These are phyloP conservation scores for Stagonosporopsis rhizophila DNA, from an alignment of 2,329 filamentous ascomycete genomes.

Conservation along the genomic window DNA sequence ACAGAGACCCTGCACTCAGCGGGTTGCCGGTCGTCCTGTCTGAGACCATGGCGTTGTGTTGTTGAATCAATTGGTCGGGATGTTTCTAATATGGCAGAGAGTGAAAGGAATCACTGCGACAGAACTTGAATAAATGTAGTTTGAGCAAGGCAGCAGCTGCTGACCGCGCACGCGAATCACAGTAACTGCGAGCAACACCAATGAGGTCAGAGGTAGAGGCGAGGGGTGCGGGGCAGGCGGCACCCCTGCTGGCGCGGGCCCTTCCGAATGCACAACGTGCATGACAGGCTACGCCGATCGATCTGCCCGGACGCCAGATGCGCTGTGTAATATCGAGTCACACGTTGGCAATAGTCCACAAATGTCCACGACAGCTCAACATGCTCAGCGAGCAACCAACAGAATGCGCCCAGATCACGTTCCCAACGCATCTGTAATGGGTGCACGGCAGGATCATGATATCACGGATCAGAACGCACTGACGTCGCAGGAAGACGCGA, in stretches of 20 bases:
- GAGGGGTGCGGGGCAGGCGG: conserved; percentile 24
- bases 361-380: neutral
- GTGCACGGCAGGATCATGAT: conserved; percentile 11
- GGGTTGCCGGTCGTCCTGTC: conserved; percentile 49
- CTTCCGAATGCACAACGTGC: conserved; percentile 3
- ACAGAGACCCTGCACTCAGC: conserved; percentile 53
- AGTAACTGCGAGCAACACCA: neutral
- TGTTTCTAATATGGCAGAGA: neutral
- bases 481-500: conserved; percentile 4
- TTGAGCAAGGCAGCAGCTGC: conserved; percentile 9
- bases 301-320: conserved; percentile 2
- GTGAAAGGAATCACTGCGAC: neutral
- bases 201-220: conserved; percentile 34
- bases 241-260: conserved; percentile 7
- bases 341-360: neutral
- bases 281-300: conserved; percentile 15
- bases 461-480: conserved; percentile 4
- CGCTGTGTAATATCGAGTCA: conserved; percentile 10
- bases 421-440: neutral
- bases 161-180: neutral
- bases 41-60: conserved; percentile 32
- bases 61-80: neutral
- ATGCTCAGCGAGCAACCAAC: neutral
- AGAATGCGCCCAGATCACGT: neutral
- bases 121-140: neutral